These are phyloP conservation scores for Bipolaris oryzae DNA, from an alignment of 2,329 filamentous ascomycete genomes.

Conservation along the genomic window DNA sequence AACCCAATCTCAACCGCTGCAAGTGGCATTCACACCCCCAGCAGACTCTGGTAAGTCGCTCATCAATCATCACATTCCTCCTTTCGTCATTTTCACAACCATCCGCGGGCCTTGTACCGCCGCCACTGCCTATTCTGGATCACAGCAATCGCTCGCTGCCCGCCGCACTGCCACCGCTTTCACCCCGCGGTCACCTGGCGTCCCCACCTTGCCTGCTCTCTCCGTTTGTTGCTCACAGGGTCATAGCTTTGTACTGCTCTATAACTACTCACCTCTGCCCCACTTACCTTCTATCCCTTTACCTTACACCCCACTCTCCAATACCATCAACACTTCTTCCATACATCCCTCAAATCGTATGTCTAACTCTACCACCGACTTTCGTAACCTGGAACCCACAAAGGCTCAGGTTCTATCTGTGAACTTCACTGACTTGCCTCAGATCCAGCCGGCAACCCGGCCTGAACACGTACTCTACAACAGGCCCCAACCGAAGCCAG, in stretches of 20 bases:
- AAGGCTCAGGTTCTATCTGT: slow-evolving; percentile 11
- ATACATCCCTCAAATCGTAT: slow-evolving; percentile 4
- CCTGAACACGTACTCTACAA: slow-evolving; percentile 13
- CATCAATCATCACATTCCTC: background rate
- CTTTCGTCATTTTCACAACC: slow-evolving; percentile 2
- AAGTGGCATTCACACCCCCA: slow-evolving; percentile 18
- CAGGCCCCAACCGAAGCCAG: slow-evolving; percentile 5
- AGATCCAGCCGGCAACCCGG: slow-evolving; percentile 17
- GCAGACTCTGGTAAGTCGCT: slow-evolving; percentile 23
- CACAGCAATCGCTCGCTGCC: slow-evolving; percentile 7
- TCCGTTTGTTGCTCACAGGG: slow-evolving; percentile 14
- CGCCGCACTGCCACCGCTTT: slow-evolving; percentile 9
- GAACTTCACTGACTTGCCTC: slow-evolving; percentile 19
- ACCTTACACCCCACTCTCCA: slow-evolving; percentile 5
- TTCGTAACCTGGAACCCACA: slow-evolving; percentile 15
- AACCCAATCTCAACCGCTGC: slow-evolving; percentile 25
- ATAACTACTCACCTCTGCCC: slow-evolving; percentile 3
- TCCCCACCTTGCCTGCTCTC: slow-evolving; percentile 16
- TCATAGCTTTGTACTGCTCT: slow-evolving; percentile 8
- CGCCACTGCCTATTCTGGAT: slow-evolving; percentile 5
- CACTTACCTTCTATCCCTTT: slow-evolving; percentile 8
- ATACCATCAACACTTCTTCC: slow-evolving; percentile 2
- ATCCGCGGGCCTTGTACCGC: background rate
- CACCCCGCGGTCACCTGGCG: slow-evolving; percentile 18
- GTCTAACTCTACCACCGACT: slow-evolving; percentile 1